Base-by-base conservation (phyloP, 768 basidiomycete genomes). In the Lanmaoa pseudosensibilis region DNA sequence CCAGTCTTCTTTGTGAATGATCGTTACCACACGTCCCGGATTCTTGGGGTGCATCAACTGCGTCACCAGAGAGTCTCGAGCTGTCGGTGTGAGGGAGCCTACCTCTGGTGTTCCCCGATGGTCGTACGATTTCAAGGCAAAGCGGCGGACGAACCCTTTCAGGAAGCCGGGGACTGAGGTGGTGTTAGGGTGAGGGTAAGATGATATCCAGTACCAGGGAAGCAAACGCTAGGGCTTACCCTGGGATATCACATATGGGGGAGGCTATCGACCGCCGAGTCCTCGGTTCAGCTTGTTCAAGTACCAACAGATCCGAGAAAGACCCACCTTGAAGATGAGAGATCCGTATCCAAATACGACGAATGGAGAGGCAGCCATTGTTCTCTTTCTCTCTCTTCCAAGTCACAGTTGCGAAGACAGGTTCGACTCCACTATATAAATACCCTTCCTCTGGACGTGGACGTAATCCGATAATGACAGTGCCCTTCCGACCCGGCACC, bases 331-430 rank as follows among this genome's bases (percentile, higher is more conserved):
- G 81, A 89, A 95, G 54, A 94, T 94, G 39, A 95, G 79, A 5
- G 92, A 93, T 5, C 94, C 94, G 65, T 96, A 96, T 27, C 93
- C 93, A 63, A 95, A 96, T 16, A 95, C 88, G 48, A 90, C 77
- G 69, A 87, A 93, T 9, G 74, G 72, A 51, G 62, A 16, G 44
- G 27, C 18, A 7, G 23, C 18, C 64, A 66, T 65, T 4, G 21
- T 25, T 27, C 36, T n/a, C 33, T n/a, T 19, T 34, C 15, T 18
- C n/a, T 47, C 16, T 27, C 33, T 50, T 51, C 9, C 23, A 12
- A 37, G 21, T 16, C 21, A 33, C 18, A 33, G 36, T 45, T 27
- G 21, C 25, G 12, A 18, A 32, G 41, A 21, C 7, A 2, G 2
- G 38, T 47, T 32, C 11, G 12, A 21, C 41, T 2, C 25, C 19